These are phyloP conservation scores for Pestalotiopsis sp. DNA, from an alignment of 2,329 filamentous ascomycete genomes.

Conservation along the genomic window DNA sequence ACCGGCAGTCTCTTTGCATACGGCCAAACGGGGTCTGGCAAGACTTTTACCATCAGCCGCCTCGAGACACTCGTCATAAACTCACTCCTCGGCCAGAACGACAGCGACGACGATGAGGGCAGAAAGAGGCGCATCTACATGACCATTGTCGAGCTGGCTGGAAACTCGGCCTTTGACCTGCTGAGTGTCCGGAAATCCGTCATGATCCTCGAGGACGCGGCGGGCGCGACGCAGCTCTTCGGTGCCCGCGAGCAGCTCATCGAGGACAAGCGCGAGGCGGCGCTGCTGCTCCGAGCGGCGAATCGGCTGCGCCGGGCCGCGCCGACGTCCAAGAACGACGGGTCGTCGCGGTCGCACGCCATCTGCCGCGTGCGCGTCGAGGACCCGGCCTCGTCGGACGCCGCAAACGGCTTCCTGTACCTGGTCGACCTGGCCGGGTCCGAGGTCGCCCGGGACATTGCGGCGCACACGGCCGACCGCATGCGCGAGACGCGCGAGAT, in stretches of 20 bases:
- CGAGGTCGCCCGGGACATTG: constrained; percentile 46
- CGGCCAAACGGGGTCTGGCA: constrained; percentile 51
- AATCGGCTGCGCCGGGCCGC: constrained; percentile 42
- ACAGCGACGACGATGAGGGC: constrained; percentile 17
- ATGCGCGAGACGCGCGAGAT: constrained; percentile 50
- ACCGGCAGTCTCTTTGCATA: constrained; percentile 51
- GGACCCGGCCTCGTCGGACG: constrained; percentile 21
- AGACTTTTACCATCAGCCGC: constrained; percentile 45
- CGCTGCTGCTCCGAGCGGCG: constrained; percentile 37
- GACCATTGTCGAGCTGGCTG: constrained; percentile 41
- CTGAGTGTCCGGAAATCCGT: constrained; percentile 42
- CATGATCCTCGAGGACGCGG: constrained; percentile 46
- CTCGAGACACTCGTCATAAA: constrained; percentile 42
- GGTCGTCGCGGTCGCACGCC: constrained; percentile 49
- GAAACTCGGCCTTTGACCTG: constrained; percentile 38
- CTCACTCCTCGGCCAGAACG: constrained; percentile 29
- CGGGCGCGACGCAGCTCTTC: constrained; percentile 44
- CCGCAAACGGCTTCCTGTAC: constrained; percentile 43
- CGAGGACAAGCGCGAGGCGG: constrained; percentile 27
- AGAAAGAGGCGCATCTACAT: constrained; percentile 31
- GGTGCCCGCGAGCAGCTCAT: constrained; percentile 42
- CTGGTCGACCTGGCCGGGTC: constrained; percentile 50
- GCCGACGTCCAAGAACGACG: constrained; percentile 46
- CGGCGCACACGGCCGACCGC: constrained; percentile 39
- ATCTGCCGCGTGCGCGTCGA: constrained; percentile 48